Percentiles rank a stretch among this genome's conserved stretches.
phyloP scores from a whole-genome alignment of 1,139 yeast species.

The Martiniozyma asiatica region DNA sequence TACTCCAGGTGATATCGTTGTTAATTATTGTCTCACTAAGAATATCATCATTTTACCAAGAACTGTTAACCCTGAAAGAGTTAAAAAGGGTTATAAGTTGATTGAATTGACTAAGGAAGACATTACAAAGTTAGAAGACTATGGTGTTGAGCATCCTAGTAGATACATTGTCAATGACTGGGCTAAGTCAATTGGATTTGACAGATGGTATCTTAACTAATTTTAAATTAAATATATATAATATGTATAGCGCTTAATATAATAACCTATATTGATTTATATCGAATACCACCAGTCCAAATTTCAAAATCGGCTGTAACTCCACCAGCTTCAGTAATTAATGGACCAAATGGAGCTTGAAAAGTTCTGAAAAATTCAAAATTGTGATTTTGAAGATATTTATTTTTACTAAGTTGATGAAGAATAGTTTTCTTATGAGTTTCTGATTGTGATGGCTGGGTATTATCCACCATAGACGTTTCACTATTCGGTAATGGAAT shows the following conservation, averaged over 20 bases:
- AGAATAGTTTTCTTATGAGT: too few species aligned
- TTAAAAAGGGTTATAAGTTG: constrained; percentile 42
- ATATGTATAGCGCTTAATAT: too few species aligned
- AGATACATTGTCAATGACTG: too few species aligned
- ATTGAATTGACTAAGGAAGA: constrained; percentile 40
- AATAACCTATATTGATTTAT: constrained; percentile 4
- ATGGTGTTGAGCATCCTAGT: too few species aligned
- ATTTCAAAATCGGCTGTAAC: constrained; percentile 18
- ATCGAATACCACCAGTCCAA: constrained; percentile 25
- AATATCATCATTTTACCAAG: constrained; percentile 69
- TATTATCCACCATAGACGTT: constrained; percentile 12
- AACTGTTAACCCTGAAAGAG: constrained; percentile 50
- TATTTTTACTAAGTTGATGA: constrained; percentile 16
- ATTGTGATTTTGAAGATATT: constrained; percentile 20
- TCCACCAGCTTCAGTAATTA: constrained; percentile 11
- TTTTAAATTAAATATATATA: too few species aligned
- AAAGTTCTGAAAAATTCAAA: constrained; percentile 20
- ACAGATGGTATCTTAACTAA: too few species aligned
- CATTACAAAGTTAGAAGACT: too few species aligned
- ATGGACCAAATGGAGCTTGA: constrained; percentile 20
- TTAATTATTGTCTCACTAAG: constrained; percentile 64
- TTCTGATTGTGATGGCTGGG: too few species aligned
- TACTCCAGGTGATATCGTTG: constrained; percentile 43
- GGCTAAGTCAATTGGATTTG: too few species aligned
- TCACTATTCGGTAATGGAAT: too few species aligned